These are phyloP conservation scores for Boletellus emodensis DNA, from an alignment of 768 basidiomycete genomes.

Conservation along the genomic window DNA sequence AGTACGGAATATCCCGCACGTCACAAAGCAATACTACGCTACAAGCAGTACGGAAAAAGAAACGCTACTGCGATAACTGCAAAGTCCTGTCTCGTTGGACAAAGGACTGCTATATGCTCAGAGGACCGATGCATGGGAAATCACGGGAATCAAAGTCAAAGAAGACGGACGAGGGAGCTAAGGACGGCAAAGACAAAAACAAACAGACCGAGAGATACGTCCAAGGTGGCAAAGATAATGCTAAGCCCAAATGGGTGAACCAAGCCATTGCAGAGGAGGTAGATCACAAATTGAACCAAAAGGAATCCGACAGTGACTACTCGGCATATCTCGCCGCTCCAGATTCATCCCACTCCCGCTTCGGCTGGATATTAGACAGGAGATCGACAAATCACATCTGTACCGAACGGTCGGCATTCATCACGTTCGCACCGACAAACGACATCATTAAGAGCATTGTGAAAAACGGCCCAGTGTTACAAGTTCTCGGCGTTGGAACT, in stretches of 20 bases:
- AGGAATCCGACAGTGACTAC: not conserved
- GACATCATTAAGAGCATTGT: conserved; percentile 6
- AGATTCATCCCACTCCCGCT: not conserved
- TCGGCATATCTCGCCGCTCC: not conserved
- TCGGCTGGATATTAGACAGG: conserved; percentile 8
- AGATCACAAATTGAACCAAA: not conserved
- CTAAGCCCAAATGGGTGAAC: not conserved
- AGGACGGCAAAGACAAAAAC: too few species aligned
- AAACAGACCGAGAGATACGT: not conserved
- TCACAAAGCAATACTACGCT: not conserved
- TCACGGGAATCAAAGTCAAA: not conserved
- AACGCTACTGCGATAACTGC: not conserved
- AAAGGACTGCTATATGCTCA: not conserved
- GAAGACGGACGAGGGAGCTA: not conserved
- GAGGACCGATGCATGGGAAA: not conserved
- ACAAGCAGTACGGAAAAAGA: not conserved
- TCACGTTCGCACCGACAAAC: not conserved
- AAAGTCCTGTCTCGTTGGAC: not conserved
- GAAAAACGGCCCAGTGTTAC: conserved; percentile 2
- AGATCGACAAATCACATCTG: conserved; percentile 4
- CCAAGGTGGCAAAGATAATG: not conserved
- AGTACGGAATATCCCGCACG: too few species aligned
- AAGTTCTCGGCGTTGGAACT: not conserved
- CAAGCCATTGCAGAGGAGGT: not conserved
- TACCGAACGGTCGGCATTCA: not conserved